These are phyloP conservation scores for Pulveroboletus sp. DNA, from an alignment of 768 basidiomycete species.

Conservation along the genomic window DNA sequence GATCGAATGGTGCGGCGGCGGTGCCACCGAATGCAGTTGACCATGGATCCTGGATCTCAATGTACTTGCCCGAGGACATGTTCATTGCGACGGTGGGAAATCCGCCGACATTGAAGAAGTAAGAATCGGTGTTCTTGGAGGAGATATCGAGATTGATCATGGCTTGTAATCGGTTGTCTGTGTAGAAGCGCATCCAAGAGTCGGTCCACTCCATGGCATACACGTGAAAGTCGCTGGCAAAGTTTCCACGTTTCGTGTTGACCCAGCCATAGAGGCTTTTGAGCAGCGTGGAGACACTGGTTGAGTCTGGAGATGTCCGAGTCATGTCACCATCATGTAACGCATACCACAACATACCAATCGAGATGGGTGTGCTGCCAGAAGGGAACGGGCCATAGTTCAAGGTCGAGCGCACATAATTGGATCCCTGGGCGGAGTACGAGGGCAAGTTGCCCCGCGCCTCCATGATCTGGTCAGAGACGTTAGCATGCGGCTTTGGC, in stretches of 20 bases:
- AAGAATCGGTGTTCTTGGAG: conserved; percentile 39
- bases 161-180: conserved; percentile 49
- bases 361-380: conserved; percentile 31
- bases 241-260: conserved; percentile 40
- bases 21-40: conserved; percentile 37
- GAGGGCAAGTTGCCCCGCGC: conserved; percentile 48
- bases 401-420: conserved; percentile 54
- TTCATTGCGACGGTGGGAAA: conserved; percentile 52
- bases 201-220: conserved; percentile 62
- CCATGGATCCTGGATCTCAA: conserved; percentile 50
- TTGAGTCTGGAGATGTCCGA: conserved; percentile 8
- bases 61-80: conserved; percentile 34
- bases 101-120: conserved; percentile 51
- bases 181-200: conserved; percentile 51
- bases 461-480: conserved; percentile 46
- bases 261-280: conserved; percentile 38
- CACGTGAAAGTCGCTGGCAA: conserved; percentile 48
- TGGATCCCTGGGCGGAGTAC: conserved; percentile 42
- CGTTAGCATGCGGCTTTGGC: not conserved
- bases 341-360: conserved; percentile 9
- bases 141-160: conserved; percentile 50
- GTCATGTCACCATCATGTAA: not conserved
- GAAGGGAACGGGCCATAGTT: conserved; percentile 61
- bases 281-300: conserved; percentile 23
- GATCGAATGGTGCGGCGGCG: conserved; percentile 43